Evolutionary conservation across 192 early-diverging fungal genomes (phyloP).

Genomic region (Funneliformis mosseae): DNA sequence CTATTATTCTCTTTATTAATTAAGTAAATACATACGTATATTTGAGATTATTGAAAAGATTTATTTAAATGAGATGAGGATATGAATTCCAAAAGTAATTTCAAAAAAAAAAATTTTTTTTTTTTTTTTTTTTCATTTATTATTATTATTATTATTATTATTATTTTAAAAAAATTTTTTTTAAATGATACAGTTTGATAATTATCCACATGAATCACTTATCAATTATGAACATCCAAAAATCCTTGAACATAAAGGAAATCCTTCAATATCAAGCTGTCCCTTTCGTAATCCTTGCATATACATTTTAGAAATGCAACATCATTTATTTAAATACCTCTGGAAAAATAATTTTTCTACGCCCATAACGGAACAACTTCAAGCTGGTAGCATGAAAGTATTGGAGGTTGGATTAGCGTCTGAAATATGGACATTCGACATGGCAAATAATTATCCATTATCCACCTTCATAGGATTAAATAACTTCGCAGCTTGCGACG

Average conservation of each 20-base stretch:
- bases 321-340: neutral
- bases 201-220: too few relatives aligned
- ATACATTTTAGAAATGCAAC: neutral
- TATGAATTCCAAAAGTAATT: too few relatives aligned
- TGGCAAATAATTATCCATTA: neutral
- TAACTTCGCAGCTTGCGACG: neutral
- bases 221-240: neutral
- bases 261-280: neutral
- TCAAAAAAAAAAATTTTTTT: too few relatives aligned
- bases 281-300: neutral
- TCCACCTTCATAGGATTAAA: neutral
- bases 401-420: neutral
- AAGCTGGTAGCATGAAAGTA: neutral
- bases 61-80: too few relatives aligned
- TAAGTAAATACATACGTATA: too few relatives aligned
- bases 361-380: neutral
- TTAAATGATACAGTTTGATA: too few relatives aligned
- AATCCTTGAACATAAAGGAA: neutral
- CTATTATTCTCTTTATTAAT: too few relatives aligned
- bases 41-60: too few relatives aligned
- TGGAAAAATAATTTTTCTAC: neutral
- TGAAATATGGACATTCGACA: neutral
- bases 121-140: too few relatives aligned
- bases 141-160: too few relatives aligned
- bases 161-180: too few relatives aligned